Percentiles rank a stretch among this genome's conserved stretches.
phyloP scores from a whole-genome alignment of 1,139 yeast species.

The Schwanniomyces etchellsii region DNA sequence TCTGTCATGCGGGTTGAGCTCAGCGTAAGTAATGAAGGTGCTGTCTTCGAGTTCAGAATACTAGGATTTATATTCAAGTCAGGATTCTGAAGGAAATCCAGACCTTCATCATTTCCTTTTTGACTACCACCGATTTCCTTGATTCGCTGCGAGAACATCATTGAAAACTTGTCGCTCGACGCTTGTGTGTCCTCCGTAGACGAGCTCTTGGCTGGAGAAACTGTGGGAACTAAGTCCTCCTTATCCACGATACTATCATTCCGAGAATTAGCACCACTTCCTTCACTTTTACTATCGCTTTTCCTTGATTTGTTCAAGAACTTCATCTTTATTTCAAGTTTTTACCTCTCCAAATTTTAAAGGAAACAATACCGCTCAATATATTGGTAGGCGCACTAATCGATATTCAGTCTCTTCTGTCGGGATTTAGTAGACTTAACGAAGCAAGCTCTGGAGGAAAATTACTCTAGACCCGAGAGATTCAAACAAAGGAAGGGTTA shows the following conservation, averaged over 20 bases:
- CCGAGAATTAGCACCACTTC: conserved; percentile 1
- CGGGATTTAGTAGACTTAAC: no score
- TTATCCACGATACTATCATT: conserved; percentile 2
- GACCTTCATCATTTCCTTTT: conserved; percentile 1
- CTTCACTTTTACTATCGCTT: conserved; percentile 5
- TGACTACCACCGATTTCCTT: conserved; percentile 1
- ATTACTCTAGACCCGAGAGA: no score
- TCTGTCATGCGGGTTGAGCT: conserved; percentile 20
- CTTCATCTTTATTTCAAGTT: conserved; percentile 12
- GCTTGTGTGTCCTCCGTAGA: conserved; percentile 29
- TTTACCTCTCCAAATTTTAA: no score
- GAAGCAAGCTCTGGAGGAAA: no score
- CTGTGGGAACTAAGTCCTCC: conserved; percentile 2
- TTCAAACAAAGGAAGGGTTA: no score
- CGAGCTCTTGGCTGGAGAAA: conserved; percentile 16
- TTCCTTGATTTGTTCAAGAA: conserved; percentile 13
- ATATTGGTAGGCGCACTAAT: no score
- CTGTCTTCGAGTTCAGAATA: conserved; percentile 18
- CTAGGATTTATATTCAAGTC: conserved; percentile 35
- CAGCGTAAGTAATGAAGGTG: conserved; percentile 22
- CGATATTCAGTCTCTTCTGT: no score
- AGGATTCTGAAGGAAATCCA: conserved; percentile 23
- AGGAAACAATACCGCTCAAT: no score
- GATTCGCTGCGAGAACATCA: conserved; percentile 21
- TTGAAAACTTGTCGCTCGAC: conserved; percentile 26